Evolutionary conservation across 805 yeast species (phyloP).

Genomic region (Vanderwaltozyma verrucispora): DNA sequence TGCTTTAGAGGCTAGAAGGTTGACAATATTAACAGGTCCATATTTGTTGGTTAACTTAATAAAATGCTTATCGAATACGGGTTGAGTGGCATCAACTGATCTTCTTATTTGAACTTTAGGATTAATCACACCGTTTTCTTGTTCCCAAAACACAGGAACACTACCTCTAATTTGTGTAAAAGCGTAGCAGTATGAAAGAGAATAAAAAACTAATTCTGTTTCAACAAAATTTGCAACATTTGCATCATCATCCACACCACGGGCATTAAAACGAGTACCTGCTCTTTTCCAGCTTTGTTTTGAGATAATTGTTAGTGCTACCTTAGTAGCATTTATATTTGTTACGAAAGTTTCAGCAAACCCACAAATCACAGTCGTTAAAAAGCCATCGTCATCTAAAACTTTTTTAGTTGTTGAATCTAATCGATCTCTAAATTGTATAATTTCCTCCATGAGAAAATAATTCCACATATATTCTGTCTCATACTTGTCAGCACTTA

Average conservation of each 20-base stretch:
- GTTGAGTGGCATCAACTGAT: constrained; percentile 85
- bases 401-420: constrained; percentile 45
- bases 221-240: constrained; percentile 94
- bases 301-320: constrained; percentile 67
- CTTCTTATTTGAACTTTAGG: constrained; percentile 85
- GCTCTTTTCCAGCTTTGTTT: constrained; percentile 95
- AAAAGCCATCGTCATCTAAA: constrained; percentile 66
- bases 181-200: constrained; percentile 48
- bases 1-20: constrained; percentile 67
- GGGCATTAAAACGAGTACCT: constrained; percentile 85
- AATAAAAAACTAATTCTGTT: constrained; percentile 70
- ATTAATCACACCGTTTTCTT: constrained; percentile 76
- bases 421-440: constrained; percentile 60
- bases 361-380: constrained; percentile 90
- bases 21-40: constrained; percentile 79
- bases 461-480: constrained; percentile 95
- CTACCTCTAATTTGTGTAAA: constrained; percentile 87
- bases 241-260: constrained; percentile 94
- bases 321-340: constrained; percentile 28
- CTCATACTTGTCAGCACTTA: constrained; percentile 51
- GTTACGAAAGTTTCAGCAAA: constrained; percentile 70
- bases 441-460: constrained; percentile 74
- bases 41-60: constrained; percentile 57
- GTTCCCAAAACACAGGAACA: constrained; percentile 97
- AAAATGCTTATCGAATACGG: constrained; percentile 78